Percentiles rank a stretch among this genome's conserved stretches.
Evolutionary conservation across 1,284 basidiomycete species (phyloP).

Genomic region (Macrocystidia cucumis): DNA sequence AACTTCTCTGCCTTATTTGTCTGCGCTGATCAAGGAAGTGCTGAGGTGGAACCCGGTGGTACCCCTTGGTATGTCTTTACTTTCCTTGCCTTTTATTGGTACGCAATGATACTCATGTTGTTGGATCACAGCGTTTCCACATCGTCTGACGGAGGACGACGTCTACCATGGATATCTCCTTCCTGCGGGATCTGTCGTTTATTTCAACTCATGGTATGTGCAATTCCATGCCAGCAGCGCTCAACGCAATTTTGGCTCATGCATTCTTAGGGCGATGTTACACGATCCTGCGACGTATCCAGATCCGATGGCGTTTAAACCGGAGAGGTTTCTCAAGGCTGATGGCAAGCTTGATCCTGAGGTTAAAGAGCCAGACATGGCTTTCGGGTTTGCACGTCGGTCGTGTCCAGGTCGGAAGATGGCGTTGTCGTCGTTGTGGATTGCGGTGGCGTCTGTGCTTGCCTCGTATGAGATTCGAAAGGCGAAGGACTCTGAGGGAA

Average conservation of each 20-base stretch:
- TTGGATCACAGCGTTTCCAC: slow-evolving; percentile 6
- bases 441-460: slow-evolving; percentile 16
- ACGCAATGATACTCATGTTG: no score
- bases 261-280: slow-evolving; percentile 10
- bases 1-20: slow-evolving; percentile 18
- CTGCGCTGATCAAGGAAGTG: slow-evolving; percentile 22
- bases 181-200: slow-evolving; percentile 12
- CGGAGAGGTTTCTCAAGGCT: slow-evolving; percentile 12
- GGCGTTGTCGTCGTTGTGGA: slow-evolving; percentile 17
- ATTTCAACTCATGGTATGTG: slow-evolving; percentile 13
- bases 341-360: slow-evolving; percentile 6
- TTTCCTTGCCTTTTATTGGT: no score
- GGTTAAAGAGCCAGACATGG: slow-evolving; percentile 10
- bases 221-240: not conserved
- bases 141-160: slow-evolving; percentile 10
- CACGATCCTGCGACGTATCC: slow-evolving; percentile 14
- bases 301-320: slow-evolving; percentile 13
- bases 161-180: slow-evolving; percentile 13
- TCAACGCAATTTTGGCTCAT: not conserved
- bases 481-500: slow-evolving; percentile 13
- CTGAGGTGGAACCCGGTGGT: slow-evolving; percentile 21
- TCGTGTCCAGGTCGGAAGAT: slow-evolving; percentile 17
- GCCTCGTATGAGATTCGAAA: slow-evolving; percentile 16
- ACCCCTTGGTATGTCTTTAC: slow-evolving; percentile 8
- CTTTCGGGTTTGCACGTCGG: slow-evolving; percentile 15